Conservation (phyloP, 352 stramenopile species). For the Pythium volutum region DNA sequence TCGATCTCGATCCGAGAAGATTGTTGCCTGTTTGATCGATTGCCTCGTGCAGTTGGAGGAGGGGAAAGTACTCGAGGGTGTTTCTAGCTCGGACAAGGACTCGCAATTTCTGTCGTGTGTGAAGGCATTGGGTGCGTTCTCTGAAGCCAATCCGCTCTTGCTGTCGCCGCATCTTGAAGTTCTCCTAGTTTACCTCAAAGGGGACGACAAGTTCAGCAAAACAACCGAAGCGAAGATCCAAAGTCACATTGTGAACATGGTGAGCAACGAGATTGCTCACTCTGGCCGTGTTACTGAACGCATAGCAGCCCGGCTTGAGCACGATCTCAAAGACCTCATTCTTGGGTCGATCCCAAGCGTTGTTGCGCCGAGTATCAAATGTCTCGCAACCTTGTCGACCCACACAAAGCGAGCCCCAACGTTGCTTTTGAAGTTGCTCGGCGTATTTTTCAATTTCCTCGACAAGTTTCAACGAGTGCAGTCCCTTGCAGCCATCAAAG, state of each 20-base stretch:
- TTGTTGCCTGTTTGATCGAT: conserved; percentile 61
- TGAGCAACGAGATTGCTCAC: conserved; percentile 50
- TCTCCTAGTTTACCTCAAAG: conserved; percentile 71
- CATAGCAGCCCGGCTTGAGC: conserved; percentile 44
- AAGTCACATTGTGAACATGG: conserved; percentile 55
- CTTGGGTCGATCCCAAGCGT: conserved; percentile 75
- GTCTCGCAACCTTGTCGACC: conserved; percentile 53
- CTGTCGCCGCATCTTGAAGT: conserved; percentile 59
- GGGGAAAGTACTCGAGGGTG: conserved; percentile 45
- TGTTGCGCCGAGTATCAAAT: conserved; percentile 74
- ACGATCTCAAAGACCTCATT: conserved; percentile 63
- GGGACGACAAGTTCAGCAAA: conserved; percentile 53
- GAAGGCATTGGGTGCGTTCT: conserved; percentile 75
- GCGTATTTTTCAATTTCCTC: conserved; percentile 62
- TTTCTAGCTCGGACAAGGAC: conserved; percentile 50
- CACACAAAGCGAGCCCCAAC: conserved; percentile 39
- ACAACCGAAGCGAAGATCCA: conserved; percentile 55
- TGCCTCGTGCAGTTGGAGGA: conserved; percentile 75
- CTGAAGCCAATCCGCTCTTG: conserved; percentile 58
- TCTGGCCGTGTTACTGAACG: conserved; percentile 49
- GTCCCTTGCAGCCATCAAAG: conserved; percentile 34
- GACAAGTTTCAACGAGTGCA: conserved; percentile 40
- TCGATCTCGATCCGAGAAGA: conserved; percentile 50
- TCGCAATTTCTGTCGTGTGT: conserved; percentile 74
- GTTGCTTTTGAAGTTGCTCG: conserved; percentile 59